Percentiles rank a stretch among this genome's conserved stretches.
Conservation (phyloP, 129 eudicot genomes). For the Flaveria robusta region DNA sequence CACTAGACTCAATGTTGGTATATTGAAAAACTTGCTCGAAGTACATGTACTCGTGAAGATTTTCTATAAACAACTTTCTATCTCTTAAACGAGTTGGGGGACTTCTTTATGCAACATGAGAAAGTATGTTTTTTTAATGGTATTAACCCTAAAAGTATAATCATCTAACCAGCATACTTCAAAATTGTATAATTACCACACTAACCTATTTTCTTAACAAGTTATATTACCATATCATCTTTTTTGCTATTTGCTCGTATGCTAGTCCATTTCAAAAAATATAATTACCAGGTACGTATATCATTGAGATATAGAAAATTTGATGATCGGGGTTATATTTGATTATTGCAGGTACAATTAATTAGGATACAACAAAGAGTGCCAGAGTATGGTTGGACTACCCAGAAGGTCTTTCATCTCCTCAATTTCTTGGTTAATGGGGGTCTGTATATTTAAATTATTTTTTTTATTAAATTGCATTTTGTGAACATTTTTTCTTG, state of each 20-base stretch:
- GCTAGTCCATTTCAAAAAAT: neutral
- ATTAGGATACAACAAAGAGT: conserved; percentile 84
- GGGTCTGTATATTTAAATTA: conserved; percentile 52
- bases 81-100: neutral
- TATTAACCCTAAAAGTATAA: neutral
- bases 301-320: no score
- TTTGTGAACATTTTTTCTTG: conserved; percentile 2
- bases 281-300: no score
- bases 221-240: neutral
- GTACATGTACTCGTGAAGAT: no score
- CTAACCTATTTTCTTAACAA: neutral
- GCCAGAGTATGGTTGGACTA: conserved; percentile 98
- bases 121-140: neutral
- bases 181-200: neutral
- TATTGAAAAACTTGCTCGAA: no score
- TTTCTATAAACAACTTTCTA: neutral
- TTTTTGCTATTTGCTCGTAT: neutral
- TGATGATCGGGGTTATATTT: conserved; percentile 13
- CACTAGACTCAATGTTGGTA: no score
- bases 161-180: neutral
- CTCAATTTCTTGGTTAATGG: conserved; percentile 90
- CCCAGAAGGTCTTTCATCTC: conserved; percentile 95
- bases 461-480: conserved; percentile 1
- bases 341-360: conserved; percentile 64
- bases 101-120: neutral